Percentiles rank a stretch among this genome's conserved stretches.
Evolutionary conservation across 768 basidiomycete genomes (phyloP).

Genomic region (Xanthoconium purpureum): DNA sequence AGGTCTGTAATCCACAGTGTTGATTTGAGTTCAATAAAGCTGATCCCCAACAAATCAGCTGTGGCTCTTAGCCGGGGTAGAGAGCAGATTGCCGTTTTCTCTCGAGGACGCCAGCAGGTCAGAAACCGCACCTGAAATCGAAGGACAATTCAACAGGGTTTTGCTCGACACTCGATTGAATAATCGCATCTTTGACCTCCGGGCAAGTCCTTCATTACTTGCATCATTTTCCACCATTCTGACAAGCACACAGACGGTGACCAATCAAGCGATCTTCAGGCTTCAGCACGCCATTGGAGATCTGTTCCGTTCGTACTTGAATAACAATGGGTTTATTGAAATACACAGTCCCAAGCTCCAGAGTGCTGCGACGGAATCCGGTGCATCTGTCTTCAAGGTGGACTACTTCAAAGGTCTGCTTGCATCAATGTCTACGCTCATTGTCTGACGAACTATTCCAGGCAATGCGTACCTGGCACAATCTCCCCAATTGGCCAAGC

Average conservation of each 20-base stretch:
- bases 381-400: constrained; percentile 97
- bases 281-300: constrained; percentile 86
- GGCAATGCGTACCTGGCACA: constrained; percentile 92
- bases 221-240: neutral
- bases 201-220: constrained; percentile 48
- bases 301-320: constrained; percentile 82
- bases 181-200: constrained; percentile 89
- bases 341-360: constrained; percentile 98
- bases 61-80: constrained; percentile 75
- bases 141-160: constrained; percentile 72
- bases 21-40: neutral
- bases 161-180: constrained; percentile 92
- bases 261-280: constrained; percentile 94
- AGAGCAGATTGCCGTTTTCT: constrained; percentile 82
- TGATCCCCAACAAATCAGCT: constrained; percentile 47
- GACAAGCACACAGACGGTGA: constrained; percentile 63
- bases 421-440: neutral
- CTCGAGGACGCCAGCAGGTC: constrained; percentile 90
- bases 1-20: constrained; percentile 46
- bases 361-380: constrained; percentile 94
- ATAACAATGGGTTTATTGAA: constrained; percentile 76
- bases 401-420: constrained; percentile 87
- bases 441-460: constrained; percentile 29
- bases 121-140: constrained; percentile 65
- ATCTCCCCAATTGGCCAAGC: constrained; percentile 95